Evolutionary conservation across 345 rosid species (phyloP).

Genomic region (Pistacia vera): DNA sequence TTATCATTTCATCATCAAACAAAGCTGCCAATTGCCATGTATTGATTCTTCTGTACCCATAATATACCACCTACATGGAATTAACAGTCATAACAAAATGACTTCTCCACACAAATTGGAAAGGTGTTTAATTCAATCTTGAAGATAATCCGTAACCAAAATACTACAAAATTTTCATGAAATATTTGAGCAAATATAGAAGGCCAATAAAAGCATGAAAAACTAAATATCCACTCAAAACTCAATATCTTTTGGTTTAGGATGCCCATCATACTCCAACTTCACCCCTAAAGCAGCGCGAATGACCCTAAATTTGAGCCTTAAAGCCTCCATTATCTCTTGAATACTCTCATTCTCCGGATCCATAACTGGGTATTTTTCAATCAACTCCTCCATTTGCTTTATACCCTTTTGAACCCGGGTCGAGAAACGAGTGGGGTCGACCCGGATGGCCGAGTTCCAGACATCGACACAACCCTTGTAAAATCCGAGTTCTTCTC

Average conservation of each 20-base stretch:
- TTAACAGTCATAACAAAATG: not conserved
- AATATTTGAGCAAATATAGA: not conserved
- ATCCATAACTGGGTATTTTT: slow-evolving; percentile 53
- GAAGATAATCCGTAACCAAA: not conserved
- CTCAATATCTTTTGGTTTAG: slow-evolving; percentile 55
- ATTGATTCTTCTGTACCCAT: not conserved
- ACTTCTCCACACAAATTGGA: not conserved
- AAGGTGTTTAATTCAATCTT: slow-evolving; percentile 6
- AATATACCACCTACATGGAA: not conserved
- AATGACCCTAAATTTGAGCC: slow-evolving; percentile 66
- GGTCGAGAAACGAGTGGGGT: slow-evolving; percentile 49
- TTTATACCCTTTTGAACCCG: slow-evolving; percentile 57
- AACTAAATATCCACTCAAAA: slow-evolving; percentile 42
- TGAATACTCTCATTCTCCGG: slow-evolving; percentile 67
- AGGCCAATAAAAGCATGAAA: not conserved
- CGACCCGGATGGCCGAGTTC: slow-evolving; percentile 53
- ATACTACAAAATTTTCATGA: not conserved
- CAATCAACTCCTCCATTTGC: slow-evolving; percentile 60
- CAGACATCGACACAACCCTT: slow-evolving; percentile 71
- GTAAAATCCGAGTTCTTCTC: slow-evolving; percentile 84
- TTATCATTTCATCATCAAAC: not conserved
- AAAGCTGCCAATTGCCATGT: not conserved
- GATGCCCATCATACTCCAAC: slow-evolving; percentile 66
- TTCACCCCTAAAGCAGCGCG: slow-evolving; percentile 67
- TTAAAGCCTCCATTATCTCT: slow-evolving; percentile 57